Percentiles rank a stretch among this genome's conserved stretches.
Evolutionary conservation across 371 early-diverging fungal species (phyloP).

Genomic region (Entomophthora muscae): DNA sequence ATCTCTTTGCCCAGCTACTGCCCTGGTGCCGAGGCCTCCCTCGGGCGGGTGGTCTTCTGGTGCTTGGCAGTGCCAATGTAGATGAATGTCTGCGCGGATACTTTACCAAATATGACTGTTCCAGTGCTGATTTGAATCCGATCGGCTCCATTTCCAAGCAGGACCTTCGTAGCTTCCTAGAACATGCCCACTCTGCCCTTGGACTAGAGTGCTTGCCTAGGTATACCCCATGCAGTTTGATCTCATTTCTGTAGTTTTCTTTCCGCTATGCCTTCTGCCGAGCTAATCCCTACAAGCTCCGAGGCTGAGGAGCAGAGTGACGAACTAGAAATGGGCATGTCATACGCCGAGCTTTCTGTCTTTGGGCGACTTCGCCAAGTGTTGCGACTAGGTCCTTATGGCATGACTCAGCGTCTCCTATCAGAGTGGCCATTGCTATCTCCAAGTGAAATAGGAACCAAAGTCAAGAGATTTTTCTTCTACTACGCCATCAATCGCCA

Average conservation of each 20-base stretch:
- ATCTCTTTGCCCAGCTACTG: slow-evolving; percentile 85
- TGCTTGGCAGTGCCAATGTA: slow-evolving; percentile 89
- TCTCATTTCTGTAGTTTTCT: slow-evolving; percentile 39
- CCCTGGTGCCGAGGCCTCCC: slow-evolving; percentile 60
- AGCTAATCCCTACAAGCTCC: slow-evolving; percentile 84
- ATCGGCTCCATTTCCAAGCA: slow-evolving; percentile 88
- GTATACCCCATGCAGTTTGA: slow-evolving; percentile 15
- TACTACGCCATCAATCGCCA: slow-evolving; percentile 95
- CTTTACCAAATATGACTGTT: slow-evolving; percentile 96
- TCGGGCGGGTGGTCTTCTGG: slow-evolving; percentile 57
- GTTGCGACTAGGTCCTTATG: slow-evolving; percentile 69
- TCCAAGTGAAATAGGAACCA: slow-evolving; percentile 42
- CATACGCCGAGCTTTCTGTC: slow-evolving; percentile 77
- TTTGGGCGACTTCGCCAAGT: slow-evolving; percentile 87
- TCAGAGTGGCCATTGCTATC: slow-evolving; percentile 43
- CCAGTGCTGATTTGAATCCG: slow-evolving; percentile 92
- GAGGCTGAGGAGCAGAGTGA: slow-evolving; percentile 8
- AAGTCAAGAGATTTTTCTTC: slow-evolving; percentile 89
- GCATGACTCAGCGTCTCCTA: slow-evolving; percentile 75
- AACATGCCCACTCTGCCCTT: slow-evolving; percentile 40
- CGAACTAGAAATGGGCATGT: slow-evolving; percentile 88
- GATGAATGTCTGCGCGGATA: slow-evolving; percentile 94
- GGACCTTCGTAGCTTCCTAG: slow-evolving; percentile 73
- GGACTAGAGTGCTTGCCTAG: slow-evolving; percentile 46
- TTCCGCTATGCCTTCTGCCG: slow-evolving; percentile 83